These are phyloP conservation scores for Aureobasidium musti DNA, from an alignment of 2,329 filamentous ascomycete genomes.

Conservation along the genomic window DNA sequence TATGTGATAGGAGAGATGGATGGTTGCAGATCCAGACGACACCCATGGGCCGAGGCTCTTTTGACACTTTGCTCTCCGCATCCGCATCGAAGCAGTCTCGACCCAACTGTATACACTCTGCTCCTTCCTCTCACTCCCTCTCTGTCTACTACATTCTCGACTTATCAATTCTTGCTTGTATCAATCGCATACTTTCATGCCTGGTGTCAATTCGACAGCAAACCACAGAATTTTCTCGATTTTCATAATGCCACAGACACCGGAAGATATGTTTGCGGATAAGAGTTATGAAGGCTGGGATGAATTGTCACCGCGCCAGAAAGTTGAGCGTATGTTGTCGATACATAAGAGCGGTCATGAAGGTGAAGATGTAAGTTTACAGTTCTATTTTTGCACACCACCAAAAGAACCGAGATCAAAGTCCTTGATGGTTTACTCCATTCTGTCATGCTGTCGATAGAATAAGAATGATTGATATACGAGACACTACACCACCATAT, in stretches of 20 bases:
- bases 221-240: too few relatives aligned
- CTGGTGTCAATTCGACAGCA: too few relatives aligned
- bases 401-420: too few relatives aligned
- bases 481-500: too few relatives aligned
- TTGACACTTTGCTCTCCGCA: background rate
- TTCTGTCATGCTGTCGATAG: background rate
- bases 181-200: too few relatives aligned
- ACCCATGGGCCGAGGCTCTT: background rate
- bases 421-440: background rate
- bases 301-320: background rate
- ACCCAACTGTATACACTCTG: too few relatives aligned
- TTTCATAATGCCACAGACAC: constrained; percentile 13
- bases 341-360: constrained; percentile 10
- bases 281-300: constrained; percentile 1
- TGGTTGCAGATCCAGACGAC: too few relatives aligned
- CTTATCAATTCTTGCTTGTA: too few relatives aligned
- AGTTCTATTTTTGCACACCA: background rate
- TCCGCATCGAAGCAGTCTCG: background rate
- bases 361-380: constrained; percentile 9
- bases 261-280: background rate
- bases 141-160: too few relatives aligned
- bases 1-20: too few relatives aligned
- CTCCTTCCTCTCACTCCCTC: too few relatives aligned
- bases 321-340: constrained; percentile 17
- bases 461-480: too few relatives aligned